phyloP scores from a whole-genome alignment of 2,329 filamentous ascomycete species.

The Pseudogymnoascus sp. region DNA sequence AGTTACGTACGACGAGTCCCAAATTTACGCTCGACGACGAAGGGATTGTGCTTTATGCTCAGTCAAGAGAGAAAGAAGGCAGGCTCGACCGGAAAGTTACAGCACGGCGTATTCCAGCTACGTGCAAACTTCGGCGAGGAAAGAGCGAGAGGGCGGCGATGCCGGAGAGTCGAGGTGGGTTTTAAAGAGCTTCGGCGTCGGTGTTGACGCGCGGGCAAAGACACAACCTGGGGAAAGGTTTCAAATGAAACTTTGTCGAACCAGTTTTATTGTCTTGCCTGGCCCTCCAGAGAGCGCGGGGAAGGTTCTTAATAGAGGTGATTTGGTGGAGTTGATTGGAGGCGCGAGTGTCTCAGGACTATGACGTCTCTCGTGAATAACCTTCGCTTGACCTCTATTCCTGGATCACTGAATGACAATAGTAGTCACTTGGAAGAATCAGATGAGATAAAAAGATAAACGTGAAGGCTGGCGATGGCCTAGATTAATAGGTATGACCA shows the following conservation, averaged over 20 bases:
- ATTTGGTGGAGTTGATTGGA: neutral
- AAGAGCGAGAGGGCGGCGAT: conserved; percentile 11
- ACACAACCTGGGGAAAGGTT: conserved; percentile 16
- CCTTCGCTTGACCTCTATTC: neutral
- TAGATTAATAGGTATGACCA: conserved; percentile 19
- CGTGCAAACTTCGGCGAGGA: conserved; percentile 17
- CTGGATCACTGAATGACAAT: conserved; percentile 9
- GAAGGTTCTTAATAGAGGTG: conserved; percentile 1
- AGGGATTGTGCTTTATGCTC: conserved; percentile 3
- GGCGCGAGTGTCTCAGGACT: conserved; percentile 7
- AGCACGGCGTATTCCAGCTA: conserved; percentile 27
- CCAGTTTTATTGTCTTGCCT: conserved; percentile 21
- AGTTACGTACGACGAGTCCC: conserved; percentile 7
- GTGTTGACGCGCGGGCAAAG: conserved; percentile 11
- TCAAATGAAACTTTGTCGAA: conserved; percentile 23
- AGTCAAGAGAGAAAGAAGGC: neutral
- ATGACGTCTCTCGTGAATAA: conserved; percentile 9
- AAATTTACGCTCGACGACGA: neutral
- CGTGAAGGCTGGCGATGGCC: conserved; percentile 24
- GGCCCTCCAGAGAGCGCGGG: conserved; percentile 20
- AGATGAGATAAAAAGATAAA: conserved; percentile 9
- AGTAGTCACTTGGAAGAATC: neutral
- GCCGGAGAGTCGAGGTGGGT: neutral
- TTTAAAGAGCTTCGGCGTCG: neutral
- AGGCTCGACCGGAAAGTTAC: conserved; percentile 13